Evolutionary conservation across 805 yeast species (phyloP), one percentile per base, ranked within the genome.

Genomic region (Nematodospora valgi): DNA sequence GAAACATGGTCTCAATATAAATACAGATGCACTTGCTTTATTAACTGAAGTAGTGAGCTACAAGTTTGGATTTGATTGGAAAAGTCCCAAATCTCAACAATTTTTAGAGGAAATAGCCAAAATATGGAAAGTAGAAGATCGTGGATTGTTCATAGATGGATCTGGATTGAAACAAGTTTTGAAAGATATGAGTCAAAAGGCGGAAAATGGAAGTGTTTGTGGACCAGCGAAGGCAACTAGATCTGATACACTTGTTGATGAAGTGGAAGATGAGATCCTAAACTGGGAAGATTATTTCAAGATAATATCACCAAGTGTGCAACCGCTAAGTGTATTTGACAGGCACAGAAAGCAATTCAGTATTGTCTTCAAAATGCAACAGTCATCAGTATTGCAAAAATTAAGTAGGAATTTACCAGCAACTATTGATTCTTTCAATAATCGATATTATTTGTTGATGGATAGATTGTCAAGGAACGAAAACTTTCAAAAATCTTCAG

Each of bases 1-100:
- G 59, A 93, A 91, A 53, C 91, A 87, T 54, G 96, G 97, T 0
- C 72, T 93, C 19, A 88, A 88, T 56, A 75, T 93, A 44, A 87
- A 91, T 50, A 80, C 96, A 0, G 81, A 84, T 44, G 98, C 96
- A 0, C 64, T 93, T 11, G 74, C 70, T 28, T 72, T 74, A 1
- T 62, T 93, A 21, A 85, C 96, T 1, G 79, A 78, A n/a, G 73
- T 77, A 35, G 68, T 93, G 17, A 93, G 97, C 2, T 69, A 68
- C 27, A 72, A 72, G 28, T 89, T 80, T 58, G 98, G 98, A 8
- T 75, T 74, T 6, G 88, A 87, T 32, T 91, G 98, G 98, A 74
- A 85, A 48, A 75, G 83, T 7, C 64, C 76, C 0, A 68, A 70
- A 38, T 69, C 86, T 1, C 84, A 80, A 48, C 56, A 64, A 34